phyloP scores from a whole-genome alignment of 2,329 filamentous ascomycete species.

The Fusarium sp. region DNA sequence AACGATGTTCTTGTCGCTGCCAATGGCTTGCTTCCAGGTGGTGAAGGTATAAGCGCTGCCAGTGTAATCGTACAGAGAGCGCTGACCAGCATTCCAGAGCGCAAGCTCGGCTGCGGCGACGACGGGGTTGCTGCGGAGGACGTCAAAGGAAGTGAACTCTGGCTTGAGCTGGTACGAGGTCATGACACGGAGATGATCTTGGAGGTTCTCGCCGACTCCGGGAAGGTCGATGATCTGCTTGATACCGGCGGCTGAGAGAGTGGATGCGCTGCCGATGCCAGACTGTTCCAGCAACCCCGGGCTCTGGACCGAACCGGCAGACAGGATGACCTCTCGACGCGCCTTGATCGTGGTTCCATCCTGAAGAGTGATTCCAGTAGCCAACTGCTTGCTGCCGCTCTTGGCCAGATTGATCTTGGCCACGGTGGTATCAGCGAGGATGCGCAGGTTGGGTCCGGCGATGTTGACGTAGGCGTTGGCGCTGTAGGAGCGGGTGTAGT shows the following conservation, averaged over 20 bases:
- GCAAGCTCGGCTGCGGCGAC: slow-evolving; percentile 38
- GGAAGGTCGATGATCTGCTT: slow-evolving; percentile 22
- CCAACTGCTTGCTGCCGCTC: slow-evolving; percentile 40
- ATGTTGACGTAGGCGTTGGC: slow-evolving; percentile 61
- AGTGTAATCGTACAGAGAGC: slow-evolving; percentile 42
- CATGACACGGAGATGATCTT: slow-evolving; percentile 42
- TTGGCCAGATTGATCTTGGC: slow-evolving; percentile 32
- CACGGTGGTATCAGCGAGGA: slow-evolving; percentile 42
- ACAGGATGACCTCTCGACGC: slow-evolving; percentile 26
- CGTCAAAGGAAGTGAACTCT: slow-evolving; percentile 27
- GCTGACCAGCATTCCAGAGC: slow-evolving; percentile 37
- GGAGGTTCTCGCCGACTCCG: slow-evolving; percentile 28
- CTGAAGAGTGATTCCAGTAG: slow-evolving; percentile 37
- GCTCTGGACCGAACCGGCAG: slow-evolving; percentile 29
- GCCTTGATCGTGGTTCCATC: slow-evolving; percentile 18
- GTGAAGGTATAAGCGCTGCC: slow-evolving; percentile 40
- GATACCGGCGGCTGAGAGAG: slow-evolving; percentile 19
- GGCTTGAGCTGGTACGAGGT: slow-evolving; percentile 53
- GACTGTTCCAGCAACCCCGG: slow-evolving; percentile 28
- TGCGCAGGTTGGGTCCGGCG: slow-evolving; percentile 57
- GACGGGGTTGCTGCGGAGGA: slow-evolving; percentile 36
- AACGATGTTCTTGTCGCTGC: slow-evolving; percentile 24
- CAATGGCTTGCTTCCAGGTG: slow-evolving; percentile 41
- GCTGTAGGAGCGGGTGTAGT: slow-evolving; percentile 65
- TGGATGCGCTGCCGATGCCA: slow-evolving; percentile 21